phyloP scores from a whole-genome alignment of 2,329 filamentous ascomycete genomes.

The Botrytis pseudocinerea region DNA sequence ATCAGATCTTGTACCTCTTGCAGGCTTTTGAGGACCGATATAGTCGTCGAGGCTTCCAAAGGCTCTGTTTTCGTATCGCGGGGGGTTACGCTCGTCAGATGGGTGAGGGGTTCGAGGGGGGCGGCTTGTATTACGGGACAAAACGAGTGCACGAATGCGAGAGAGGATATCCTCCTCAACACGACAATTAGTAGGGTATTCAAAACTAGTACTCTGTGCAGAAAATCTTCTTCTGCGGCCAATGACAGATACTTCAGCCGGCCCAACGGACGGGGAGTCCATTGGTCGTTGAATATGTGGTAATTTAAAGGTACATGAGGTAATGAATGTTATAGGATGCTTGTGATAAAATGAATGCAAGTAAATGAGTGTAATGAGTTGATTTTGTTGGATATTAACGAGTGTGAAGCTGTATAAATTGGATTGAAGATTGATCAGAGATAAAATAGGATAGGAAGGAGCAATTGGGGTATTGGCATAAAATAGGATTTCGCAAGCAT shows the following conservation, averaged over 20 bases:
- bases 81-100: conserved; percentile 31
- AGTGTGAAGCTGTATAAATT: not conserved
- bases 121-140: conserved; percentile 33
- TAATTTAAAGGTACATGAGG: conserved; percentile 17
- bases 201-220: conserved; percentile 31
- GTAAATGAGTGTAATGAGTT: conserved; percentile 25
- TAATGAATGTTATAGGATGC: conserved; percentile 19
- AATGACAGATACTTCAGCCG: conserved; percentile 24
- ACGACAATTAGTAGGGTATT: conserved; percentile 30
- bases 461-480: not conserved
- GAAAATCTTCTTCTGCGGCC: conserved; percentile 31
- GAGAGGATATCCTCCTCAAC: conserved; percentile 38
- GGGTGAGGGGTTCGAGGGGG: conserved; percentile 35
- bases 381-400: conserved; percentile 1
- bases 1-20: conserved; percentile 31
- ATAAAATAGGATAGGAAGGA: not conserved
- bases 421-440: not conserved
- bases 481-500: not conserved
- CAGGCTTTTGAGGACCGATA: not conserved
- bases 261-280: conserved; percentile 26
- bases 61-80: conserved; percentile 19
- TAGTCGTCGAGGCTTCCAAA: conserved; percentile 31
- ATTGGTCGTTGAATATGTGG: conserved; percentile 28
- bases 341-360: conserved; percentile 20
- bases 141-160: conserved; percentile 37